A percentile compares a stretch with the other conserved stretches of the same genome.
Conservation (phyloP, 2,329 filamentous ascomycete species). For the Dichotomopilus funicola region DNA sequence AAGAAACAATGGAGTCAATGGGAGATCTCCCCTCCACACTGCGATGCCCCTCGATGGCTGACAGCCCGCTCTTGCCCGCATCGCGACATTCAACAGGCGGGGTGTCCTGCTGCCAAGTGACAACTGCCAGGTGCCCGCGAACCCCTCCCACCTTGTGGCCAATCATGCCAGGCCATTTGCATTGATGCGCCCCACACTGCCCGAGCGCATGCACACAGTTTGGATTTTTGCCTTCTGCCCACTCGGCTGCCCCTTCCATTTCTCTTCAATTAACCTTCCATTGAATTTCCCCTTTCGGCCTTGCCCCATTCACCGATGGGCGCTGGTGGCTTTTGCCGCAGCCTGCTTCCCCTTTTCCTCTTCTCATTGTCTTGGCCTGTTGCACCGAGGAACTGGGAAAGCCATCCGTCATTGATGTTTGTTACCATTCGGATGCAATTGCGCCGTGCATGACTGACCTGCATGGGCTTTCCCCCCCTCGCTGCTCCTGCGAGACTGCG, state of each 20-base stretch:
- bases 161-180: neutral
- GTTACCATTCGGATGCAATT: too few relatives aligned
- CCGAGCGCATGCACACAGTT: constrained; percentile 9
- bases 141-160: neutral
- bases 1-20: too few relatives aligned
- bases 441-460: neutral
- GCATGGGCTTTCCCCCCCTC: neutral
- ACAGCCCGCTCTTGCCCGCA: too few relatives aligned
- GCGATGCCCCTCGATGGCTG: too few relatives aligned
- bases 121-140: constrained; percentile 8
- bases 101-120: neutral
- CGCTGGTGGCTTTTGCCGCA: too few relatives aligned
- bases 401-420: too few relatives aligned
- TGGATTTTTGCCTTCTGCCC: constrained; percentile 1
- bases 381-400: too few relatives aligned
- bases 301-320: neutral
- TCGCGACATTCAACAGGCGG: too few relatives aligned
- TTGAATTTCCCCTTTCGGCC: neutral
- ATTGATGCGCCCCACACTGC: constrained; percentile 20
- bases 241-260: neutral
- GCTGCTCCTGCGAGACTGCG: neutral
- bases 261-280: neutral
- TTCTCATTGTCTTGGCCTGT: neutral
- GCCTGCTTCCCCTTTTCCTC: neutral
- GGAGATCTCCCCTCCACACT: too few relatives aligned